Percentiles rank a stretch among this genome's conserved stretches.
Evolutionary conservation across 495 filamentous ascomycete species (phyloP).

Genomic region (Oidiodendron maius): DNA sequence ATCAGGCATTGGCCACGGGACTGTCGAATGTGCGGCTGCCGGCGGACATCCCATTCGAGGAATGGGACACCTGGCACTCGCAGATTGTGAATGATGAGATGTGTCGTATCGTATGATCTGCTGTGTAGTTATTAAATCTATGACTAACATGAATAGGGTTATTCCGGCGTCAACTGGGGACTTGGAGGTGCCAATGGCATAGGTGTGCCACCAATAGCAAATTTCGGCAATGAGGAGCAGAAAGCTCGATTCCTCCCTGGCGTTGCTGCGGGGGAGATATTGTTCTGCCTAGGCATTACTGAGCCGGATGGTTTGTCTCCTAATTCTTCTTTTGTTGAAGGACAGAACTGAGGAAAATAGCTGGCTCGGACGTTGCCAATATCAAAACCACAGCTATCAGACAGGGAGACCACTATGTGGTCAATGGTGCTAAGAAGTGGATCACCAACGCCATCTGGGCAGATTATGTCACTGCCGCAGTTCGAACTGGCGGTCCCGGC

Average conservation of each 20-base stretch:
- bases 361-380: slow-evolving; percentile 48
- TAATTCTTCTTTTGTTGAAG: neutral
- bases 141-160: slow-evolving; percentile 22
- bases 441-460: slow-evolving; percentile 52
- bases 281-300: slow-evolving; percentile 51
- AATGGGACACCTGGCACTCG: slow-evolving; percentile 46
- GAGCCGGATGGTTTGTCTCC: slow-evolving; percentile 36
- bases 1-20: slow-evolving; percentile 21
- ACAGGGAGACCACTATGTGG: slow-evolving; percentile 42
- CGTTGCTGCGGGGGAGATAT: slow-evolving; percentile 39
- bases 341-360: slow-evolving; percentile 7
- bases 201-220: slow-evolving; percentile 47
- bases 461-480: slow-evolving; percentile 47
- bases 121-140: neutral
- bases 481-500: slow-evolving; percentile 46
- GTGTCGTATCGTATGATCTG: slow-evolving; percentile 25
- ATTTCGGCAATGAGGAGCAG: slow-evolving; percentile 44
- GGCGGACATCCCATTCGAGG: slow-evolving; percentile 32
- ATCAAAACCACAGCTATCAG: slow-evolving; percentile 43
- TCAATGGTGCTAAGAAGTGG: slow-evolving; percentile 54
- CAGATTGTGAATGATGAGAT: slow-evolving; percentile 43
- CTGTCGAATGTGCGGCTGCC: slow-evolving; percentile 34
- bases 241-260: slow-evolving; percentile 42
- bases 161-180: slow-evolving; percentile 40
- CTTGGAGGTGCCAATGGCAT: slow-evolving; percentile 47